Percentiles rank a stretch among this genome's conserved stretches.
Evolutionary conservation across 208 protist genomes (phyloP).

Genomic region (Strigomonas oncopelti): DNA sequence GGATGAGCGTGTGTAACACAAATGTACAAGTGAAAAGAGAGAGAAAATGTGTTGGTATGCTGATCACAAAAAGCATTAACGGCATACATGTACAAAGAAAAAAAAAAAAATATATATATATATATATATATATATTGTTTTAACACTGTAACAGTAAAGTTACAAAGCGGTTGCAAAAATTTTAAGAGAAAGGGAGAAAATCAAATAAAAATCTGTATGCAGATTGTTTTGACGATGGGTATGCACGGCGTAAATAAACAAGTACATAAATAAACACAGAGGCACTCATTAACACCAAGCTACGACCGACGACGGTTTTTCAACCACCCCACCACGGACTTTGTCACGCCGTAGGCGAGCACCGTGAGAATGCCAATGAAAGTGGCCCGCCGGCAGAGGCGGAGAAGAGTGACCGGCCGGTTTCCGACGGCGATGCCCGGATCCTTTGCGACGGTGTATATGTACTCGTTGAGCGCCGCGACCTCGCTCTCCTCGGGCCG

Average conservation of each 20-base stretch:
- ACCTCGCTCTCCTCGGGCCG: conserved; percentile 54
- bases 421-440: conserved; percentile 71
- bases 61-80: no score
- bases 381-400: conserved; percentile 50
- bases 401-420: conserved; percentile 54
- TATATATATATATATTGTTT: background rate
- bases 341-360: conserved; percentile 15
- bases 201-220: background rate
- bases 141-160: background rate
- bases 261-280: background rate
- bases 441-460: conserved; percentile 59
- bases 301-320: background rate
- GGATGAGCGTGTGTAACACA: no score
- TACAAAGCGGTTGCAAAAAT: background rate
- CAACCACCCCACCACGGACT: background rate
- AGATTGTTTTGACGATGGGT: background rate
- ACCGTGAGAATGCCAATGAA: conserved; percentile 48
- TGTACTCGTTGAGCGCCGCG: conserved; percentile 67
- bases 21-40: background rate
- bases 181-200: background rate
- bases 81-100: background rate
- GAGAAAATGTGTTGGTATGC: background rate
- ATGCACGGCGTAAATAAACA: background rate
- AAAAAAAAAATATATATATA: conserved; percentile 1
- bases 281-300: background rate